A percentile compares a stretch with the other conserved stretches of the same genome.
Conservation (phyloP, 1,284 basidiomycete species). For the Leccinum pseudoinsigne region DNA sequence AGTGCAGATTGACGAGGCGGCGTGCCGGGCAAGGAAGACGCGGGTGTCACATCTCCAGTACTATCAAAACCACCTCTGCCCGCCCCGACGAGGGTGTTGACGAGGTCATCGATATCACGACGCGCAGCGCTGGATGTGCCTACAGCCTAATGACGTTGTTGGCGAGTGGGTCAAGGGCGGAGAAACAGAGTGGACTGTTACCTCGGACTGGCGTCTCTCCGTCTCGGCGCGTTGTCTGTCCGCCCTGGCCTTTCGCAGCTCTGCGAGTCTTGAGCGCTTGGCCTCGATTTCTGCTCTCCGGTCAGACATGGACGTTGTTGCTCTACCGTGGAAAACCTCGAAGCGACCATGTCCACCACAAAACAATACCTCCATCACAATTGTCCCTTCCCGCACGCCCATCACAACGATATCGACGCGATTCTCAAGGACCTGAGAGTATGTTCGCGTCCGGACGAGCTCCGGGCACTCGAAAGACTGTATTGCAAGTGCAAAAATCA, state of each 20-base stretch:
- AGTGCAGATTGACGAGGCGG: constrained; percentile 28
- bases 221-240: constrained; percentile 64
- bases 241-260: constrained; percentile 72
- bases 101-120: constrained; percentile 69
- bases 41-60: constrained; percentile 56
- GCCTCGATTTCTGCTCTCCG: constrained; percentile 87
- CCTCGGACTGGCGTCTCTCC: constrained; percentile 32
- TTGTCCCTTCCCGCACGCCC: constrained; percentile 18
- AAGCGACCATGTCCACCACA: no score
- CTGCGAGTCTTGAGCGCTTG: constrained; percentile 87
- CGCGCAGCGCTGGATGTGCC: constrained; percentile 40
- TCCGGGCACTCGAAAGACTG: constrained; percentile 41
- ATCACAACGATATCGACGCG: constrained; percentile 48
- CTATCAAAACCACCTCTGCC: constrained; percentile 43
- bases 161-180: no score
- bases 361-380: constrained; percentile 12
- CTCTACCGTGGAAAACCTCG: constrained; percentile 21
- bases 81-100: constrained; percentile 54
- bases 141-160: constrained; percentile 20
- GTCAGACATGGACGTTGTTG: constrained; percentile 41
- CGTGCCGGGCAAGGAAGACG: constrained; percentile 71
- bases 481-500: constrained; percentile 76
- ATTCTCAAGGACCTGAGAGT: constrained; percentile 61
- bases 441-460: constrained; percentile 52
- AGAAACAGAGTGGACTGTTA: no score